A percentile compares a stretch with the other conserved stretches of the same genome.
These are phyloP conservation scores for Kazachstania taianensis DNA, from an alignment of 805 yeast genomes.

Conservation along the genomic window DNA sequence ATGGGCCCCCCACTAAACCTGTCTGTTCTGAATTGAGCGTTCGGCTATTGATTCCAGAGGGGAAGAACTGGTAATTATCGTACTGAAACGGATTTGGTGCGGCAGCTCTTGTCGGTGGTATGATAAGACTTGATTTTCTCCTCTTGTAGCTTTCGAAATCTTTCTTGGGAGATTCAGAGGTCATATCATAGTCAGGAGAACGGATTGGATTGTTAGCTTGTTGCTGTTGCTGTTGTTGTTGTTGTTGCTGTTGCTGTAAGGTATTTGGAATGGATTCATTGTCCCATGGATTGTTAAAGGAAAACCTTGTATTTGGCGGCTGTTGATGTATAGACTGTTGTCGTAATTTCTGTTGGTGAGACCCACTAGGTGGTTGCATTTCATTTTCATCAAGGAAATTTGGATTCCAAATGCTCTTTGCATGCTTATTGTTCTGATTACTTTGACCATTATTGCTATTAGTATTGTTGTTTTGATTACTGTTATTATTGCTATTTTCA, in stretches of 20 bases:
- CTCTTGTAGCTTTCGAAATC: constrained; percentile 14
- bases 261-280: constrained; percentile 1
- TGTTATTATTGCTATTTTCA: neutral
- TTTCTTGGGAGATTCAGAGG: neutral
- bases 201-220: too few relatives aligned
- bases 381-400: constrained; percentile 2
- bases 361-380: neutral
- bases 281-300: constrained; percentile 14
- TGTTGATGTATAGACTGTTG: neutral
- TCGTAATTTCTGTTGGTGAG: neutral
- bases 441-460: neutral
- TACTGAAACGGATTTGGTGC: constrained; percentile 33
- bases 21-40: neutral
- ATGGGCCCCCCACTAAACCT: neutral
- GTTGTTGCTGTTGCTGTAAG: neutral
- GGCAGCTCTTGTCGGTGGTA: constrained; percentile 38
- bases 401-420: constrained; percentile 13
- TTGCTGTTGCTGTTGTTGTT: too few relatives aligned
- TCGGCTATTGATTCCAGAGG: neutral
- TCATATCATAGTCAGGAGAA: constrained; percentile 1
- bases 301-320: neutral
- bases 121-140: constrained; percentile 28
- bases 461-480: neutral
- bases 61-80: constrained; percentile 11
- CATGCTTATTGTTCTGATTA: neutral